phyloP scores from a whole-genome alignment of 2,329 filamentous ascomycete genomes.

The Beauveria asiatica region DNA sequence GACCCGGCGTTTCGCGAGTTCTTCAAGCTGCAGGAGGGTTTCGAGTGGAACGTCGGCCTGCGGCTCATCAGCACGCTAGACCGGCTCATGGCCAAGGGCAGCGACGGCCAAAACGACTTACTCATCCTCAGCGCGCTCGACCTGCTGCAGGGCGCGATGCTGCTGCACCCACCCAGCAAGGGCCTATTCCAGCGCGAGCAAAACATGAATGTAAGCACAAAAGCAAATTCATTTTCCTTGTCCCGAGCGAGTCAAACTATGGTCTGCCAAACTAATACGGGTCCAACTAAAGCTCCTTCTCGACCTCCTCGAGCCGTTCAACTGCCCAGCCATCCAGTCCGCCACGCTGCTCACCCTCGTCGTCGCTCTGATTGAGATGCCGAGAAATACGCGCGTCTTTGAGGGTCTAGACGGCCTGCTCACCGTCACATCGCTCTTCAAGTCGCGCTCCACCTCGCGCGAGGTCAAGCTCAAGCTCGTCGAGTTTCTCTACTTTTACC shows the following conservation, averaged over 20 bases:
- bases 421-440: conserved; percentile 88
- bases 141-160: conserved; percentile 76
- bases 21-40: conserved; percentile 92
- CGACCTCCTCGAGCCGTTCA: conserved; percentile 85
- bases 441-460: conserved; percentile 72
- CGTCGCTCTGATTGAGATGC: conserved; percentile 76
- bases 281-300: conserved; percentile 57
- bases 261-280: not conserved
- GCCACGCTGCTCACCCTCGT: conserved; percentile 85
- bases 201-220: conserved; percentile 72
- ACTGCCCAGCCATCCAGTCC: conserved; percentile 86
- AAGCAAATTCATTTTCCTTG: not conserved
- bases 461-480: conserved; percentile 94
- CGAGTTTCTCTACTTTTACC: conserved; percentile 96
- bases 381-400: conserved; percentile 83
- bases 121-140: conserved; percentile 84
- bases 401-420: conserved; percentile 86
- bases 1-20: conserved; percentile 93
- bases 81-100: conserved; percentile 72
- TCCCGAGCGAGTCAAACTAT: not conserved
- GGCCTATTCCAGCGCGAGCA: conserved; percentile 79
- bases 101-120: conserved; percentile 75
- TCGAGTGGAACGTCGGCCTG: conserved; percentile 94
- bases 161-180: conserved; percentile 86
- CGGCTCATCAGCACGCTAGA: conserved; percentile 80